A percentile compares a stretch with the other conserved stretches of the same genome.
Conservation (phyloP, 768 basidiomycete genomes). For the Mycena galericulata region DNA sequence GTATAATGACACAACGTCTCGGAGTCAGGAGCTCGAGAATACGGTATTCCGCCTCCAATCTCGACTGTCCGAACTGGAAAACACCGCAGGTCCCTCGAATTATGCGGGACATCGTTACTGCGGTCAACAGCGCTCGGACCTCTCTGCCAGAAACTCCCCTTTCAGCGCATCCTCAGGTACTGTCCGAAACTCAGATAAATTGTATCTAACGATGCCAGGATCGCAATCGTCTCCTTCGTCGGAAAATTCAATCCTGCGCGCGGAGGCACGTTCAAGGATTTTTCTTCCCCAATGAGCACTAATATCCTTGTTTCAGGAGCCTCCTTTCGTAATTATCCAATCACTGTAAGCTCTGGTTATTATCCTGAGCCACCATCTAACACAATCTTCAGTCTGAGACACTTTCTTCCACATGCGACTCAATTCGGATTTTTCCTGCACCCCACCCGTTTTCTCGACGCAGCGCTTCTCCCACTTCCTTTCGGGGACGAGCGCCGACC, state of each 20-base stretch:
- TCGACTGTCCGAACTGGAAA: constrained; percentile 51
- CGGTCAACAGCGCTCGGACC: not conserved
- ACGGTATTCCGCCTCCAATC: constrained; percentile 52
- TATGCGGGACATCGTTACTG: constrained; percentile 28
- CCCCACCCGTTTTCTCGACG: constrained; percentile 5
- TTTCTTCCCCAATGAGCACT: not conserved
- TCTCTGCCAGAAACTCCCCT: not conserved
- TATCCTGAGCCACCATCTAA: not conserved
- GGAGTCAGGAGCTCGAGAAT: constrained; percentile 53
- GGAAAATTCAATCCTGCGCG: not conserved
- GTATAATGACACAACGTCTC: constrained; percentile 54
- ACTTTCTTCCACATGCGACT: constrained; percentile 27
- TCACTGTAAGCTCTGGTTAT: not conserved
- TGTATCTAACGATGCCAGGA: not conserved
- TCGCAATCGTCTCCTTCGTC: not conserved
- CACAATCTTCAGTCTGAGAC: not conserved
- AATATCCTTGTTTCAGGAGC: constrained; percentile 6
- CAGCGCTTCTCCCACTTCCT: constrained; percentile 8
- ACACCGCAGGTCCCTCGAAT: not conserved
- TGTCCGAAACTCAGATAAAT: constrained; percentile 29
- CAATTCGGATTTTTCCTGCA: constrained; percentile 31
- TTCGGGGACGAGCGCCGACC: constrained; percentile 19
- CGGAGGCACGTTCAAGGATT: not conserved
- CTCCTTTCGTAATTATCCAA: not conserved
- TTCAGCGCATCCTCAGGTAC: constrained; percentile 39